A percentile compares a stretch with the other conserved stretches of the same genome.
Evolutionary conservation across 2,329 filamentous ascomycete genomes (phyloP).

Genomic region (Colletotrichum karsti): DNA sequence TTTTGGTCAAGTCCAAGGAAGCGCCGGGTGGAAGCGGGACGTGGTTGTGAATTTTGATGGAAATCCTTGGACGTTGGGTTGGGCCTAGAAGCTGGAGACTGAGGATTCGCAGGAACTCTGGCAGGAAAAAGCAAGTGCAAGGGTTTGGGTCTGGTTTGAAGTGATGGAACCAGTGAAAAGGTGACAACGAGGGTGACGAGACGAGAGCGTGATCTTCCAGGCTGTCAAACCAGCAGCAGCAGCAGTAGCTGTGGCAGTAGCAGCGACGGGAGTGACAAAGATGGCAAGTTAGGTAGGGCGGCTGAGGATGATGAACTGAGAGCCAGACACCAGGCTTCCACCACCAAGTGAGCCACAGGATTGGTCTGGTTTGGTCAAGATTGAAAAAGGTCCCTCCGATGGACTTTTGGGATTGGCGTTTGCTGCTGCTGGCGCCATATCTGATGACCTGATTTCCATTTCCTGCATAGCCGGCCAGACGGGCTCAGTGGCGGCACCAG

Average conservation of each 20-base stretch:
- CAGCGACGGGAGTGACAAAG: background rate
- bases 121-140: background rate
- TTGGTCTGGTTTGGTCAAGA: background rate
- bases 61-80: background rate
- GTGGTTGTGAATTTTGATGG: background rate
- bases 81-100: too few species aligned
- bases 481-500: slow-evolving; percentile 6
- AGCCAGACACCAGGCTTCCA: too few species aligned
- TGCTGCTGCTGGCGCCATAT: slow-evolving; percentile 17
- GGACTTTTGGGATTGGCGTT: slow-evolving; percentile 10
- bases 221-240: background rate
- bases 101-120: background rate
- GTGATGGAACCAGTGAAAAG: background rate
- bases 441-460: slow-evolving; percentile 21
- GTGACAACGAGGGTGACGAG: background rate
- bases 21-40: slow-evolving; percentile 18
- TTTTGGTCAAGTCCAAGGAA: background rate
- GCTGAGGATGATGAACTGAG: too few species aligned
- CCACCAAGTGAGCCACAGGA: too few species aligned
- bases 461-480: background rate
- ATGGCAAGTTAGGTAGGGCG: too few species aligned
- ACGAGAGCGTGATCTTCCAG: background rate
- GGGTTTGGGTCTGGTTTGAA: background rate
- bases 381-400: background rate
- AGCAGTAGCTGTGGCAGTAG: background rate